phyloP scores from a whole-genome alignment of 345 rosid genomes.

The Microcos paniculata region DNA sequence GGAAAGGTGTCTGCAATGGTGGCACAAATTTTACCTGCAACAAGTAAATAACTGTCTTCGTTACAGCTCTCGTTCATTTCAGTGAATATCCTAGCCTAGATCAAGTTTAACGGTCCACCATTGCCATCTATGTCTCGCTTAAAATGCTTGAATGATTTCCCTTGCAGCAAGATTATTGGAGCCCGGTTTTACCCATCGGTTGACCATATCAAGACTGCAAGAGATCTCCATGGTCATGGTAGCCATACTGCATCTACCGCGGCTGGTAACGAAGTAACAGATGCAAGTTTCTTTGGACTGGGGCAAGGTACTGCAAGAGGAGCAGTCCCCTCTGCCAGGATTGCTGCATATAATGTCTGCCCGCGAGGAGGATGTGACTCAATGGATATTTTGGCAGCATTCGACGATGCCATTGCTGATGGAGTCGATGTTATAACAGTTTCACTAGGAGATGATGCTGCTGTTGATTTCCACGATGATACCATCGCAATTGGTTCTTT shows the following conservation, averaged over 20 bases:
- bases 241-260: constrained; percentile 57
- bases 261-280: constrained; percentile 38
- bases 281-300: constrained; percentile 37
- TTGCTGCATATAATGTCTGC: constrained; percentile 49
- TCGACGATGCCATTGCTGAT: constrained; percentile 69
- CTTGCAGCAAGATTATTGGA: constrained; percentile 48
- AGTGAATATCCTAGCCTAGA: too few species aligned
- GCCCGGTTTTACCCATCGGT: constrained; percentile 39
- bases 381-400: constrained; percentile 32
- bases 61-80: background rate
- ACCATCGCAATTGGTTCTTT: constrained; percentile 41
- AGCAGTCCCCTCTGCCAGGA: constrained; percentile 50
- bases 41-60: constrained; percentile 30
- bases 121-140: background rate
- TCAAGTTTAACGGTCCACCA: background rate
- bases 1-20: constrained; percentile 47
- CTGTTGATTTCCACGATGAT: background rate
- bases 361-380: rapidly evolving
- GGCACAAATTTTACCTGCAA: constrained; percentile 49
- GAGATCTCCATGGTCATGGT: constrained; percentile 45
- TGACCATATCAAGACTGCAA: background rate
- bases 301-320: constrained; percentile 52
- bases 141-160: background rate
- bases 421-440: constrained; percentile 49
- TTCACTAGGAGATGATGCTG: background rate